phyloP scores from a whole-genome alignment of 148 eudicot genomes.

The Linanthus parryae region DNA sequence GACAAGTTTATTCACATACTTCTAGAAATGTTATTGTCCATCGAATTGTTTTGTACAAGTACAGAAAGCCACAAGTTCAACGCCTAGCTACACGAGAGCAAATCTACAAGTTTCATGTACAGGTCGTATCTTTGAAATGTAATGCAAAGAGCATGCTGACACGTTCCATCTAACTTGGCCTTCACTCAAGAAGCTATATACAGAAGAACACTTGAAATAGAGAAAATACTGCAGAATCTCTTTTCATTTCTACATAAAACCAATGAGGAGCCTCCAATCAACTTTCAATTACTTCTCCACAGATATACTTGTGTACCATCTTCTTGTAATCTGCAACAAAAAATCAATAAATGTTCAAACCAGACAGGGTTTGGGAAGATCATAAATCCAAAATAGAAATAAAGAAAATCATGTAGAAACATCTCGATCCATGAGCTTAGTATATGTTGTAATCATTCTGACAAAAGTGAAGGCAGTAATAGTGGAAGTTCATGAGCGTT shows the following conservation, averaged over 20 bases:
- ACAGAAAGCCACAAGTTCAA: too few relatives aligned
- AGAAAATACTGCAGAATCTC: neutral
- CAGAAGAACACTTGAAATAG: neutral
- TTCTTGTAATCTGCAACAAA: constrained; percentile 34
- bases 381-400: neutral
- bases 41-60: too few relatives aligned
- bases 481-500: too few relatives aligned
- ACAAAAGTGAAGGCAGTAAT: too few relatives aligned
- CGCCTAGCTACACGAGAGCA: too few relatives aligned
- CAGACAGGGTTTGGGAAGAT: neutral
- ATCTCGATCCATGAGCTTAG: neutral
- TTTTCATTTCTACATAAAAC: neutral
- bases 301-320: constrained; percentile 35
- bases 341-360: neutral
- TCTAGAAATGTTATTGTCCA: too few relatives aligned
- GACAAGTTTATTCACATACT: too few relatives aligned
- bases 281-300: constrained; percentile 30
- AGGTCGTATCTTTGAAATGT: too few relatives aligned
- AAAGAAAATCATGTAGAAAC: too few relatives aligned
- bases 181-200: neutral
- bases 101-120: too few relatives aligned
- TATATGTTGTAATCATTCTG: too few relatives aligned
- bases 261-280: constrained; percentile 14
- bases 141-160: too few relatives aligned
- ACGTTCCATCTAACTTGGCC: constrained; percentile 6